Evolutionary conservation across 2,329 filamentous ascomycete species (phyloP), one percentile per base, ranked within the genome.

Genomic region (Bipolaris sorokiniana): DNA sequence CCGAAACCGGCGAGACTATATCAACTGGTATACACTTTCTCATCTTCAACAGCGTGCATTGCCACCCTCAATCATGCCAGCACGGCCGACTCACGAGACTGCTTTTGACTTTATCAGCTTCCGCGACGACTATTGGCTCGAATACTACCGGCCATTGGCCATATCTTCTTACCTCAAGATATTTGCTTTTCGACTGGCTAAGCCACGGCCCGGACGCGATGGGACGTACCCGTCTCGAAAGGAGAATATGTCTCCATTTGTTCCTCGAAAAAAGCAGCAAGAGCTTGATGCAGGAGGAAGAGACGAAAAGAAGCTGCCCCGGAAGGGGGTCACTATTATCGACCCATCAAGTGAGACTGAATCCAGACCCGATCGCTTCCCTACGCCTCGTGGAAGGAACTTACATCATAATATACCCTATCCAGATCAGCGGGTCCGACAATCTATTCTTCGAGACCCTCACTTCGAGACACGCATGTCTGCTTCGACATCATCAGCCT

Each of bases 71-170:
- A 73, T 76, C 34, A 75, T 74, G 26, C 48, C 83, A 81, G 59
- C 80, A 80, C 6, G 59, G 4, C 57, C 59, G 28, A 62, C 52
- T 3, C 49, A 54, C 5, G 61, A 67, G 13, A 51, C 63, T 13
- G 53, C 58, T 9, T 63, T 65, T 37, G 71, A 57, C 9, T 68
- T 68, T 13, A 77, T 90, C 3, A 79, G 82, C 3, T 86, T 84
- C 58, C 92, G 91, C 58, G 94, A 98, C 71, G 92, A 98, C 75
- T 99, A 97, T 76, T 99, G 95, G 95, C 82, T 95, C 7, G 95
- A 99, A 74, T 98, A 97, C 75, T 99, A 99, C 73, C 88, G 93
- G 13, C 95, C 95, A 0, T 84, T 91, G 7, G 91, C 90, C 0
- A 79, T 98, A 1, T 97, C 95, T 0, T 95, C 92, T 0, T 92